These are phyloP conservation scores for Amylocystis lapponica DNA, from an alignment of 768 basidiomycete species.

Conservation along the genomic window DNA sequence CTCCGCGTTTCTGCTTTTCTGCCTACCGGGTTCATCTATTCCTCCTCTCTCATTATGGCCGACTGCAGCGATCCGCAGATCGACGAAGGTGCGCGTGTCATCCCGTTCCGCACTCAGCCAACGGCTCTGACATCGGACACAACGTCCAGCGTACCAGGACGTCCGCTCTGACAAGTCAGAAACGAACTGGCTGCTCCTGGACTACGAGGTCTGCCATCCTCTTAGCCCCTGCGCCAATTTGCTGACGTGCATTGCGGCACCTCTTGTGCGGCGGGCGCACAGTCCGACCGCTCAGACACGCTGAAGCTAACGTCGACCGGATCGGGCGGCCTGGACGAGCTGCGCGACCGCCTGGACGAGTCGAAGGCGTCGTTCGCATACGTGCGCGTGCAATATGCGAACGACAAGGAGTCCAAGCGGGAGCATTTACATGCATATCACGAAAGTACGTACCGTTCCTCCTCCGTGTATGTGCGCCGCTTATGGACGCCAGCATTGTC, in stretches of 20 bases:
- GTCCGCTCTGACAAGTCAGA: constrained; percentile 82
- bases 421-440: too few species aligned
- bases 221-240: background rate
- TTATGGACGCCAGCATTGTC: too few species aligned
- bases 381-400: constrained; percentile 76
- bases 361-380: constrained; percentile 80
- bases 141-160: constrained; percentile 72
- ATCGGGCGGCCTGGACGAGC: constrained; percentile 71
- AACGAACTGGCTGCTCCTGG: constrained; percentile 85
- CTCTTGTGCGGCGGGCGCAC: too few species aligned
- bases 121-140: constrained; percentile 10
- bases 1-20: background rate
- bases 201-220: constrained; percentile 65
- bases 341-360: constrained; percentile 65
- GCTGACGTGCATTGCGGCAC: background rate
- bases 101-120: constrained; percentile 16
- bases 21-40: background rate
- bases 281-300: constrained; percentile 77
- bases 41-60: constrained; percentile 54
- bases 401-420: constrained; percentile 79
- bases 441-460: too few species aligned
- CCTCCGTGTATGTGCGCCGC: too few species aligned
- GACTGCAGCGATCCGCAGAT: constrained; percentile 74
- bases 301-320: constrained; percentile 76
- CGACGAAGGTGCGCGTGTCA: constrained; percentile 50